A percentile compares a stretch with the other conserved stretches of the same genome.
Conservation (phyloP, 208 protist genomes). For the Crithidia fasciculata region DNA sequence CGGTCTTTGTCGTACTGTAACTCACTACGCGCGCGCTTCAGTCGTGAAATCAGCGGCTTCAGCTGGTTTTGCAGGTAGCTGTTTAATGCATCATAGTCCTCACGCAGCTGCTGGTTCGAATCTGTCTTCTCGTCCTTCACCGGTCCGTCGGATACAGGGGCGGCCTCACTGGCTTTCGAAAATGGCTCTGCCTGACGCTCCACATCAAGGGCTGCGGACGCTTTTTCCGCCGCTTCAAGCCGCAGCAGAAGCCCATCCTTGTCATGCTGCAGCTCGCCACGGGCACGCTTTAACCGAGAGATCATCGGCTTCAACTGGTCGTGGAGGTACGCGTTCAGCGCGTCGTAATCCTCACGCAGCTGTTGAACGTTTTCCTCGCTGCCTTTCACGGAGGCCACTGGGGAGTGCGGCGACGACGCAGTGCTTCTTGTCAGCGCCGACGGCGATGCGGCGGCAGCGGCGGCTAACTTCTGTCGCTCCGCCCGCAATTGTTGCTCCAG, state of each 20-base stretch:
- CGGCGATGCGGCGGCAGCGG: constrained; percentile 1
- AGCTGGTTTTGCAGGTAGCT: constrained; percentile 17
- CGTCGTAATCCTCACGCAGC: constrained; percentile 22
- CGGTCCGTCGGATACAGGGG: neutral
- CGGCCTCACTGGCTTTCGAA: neutral
- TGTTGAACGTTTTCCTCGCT: neutral
- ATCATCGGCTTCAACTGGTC: constrained; percentile 29
- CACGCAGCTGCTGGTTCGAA: constrained; percentile 17
- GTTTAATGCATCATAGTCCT: constrained; percentile 36
- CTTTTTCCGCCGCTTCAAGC: neutral
- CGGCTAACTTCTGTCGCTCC: constrained; percentile 15
- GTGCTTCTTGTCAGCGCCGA: neutral
- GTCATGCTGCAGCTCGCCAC: constrained; percentile 15
- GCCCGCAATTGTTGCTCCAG: constrained; percentile 18
- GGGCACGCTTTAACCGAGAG: constrained; percentile 8
- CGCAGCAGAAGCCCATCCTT: neutral
- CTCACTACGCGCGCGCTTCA: constrained; percentile 27
- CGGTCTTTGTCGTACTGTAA: constrained; percentile 28
- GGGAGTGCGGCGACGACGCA: too few relatives aligned
- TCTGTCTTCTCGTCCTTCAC: constrained; percentile 28
- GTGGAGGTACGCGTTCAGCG: constrained; percentile 20
- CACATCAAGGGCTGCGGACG: neutral
- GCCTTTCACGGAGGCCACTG: neutral
- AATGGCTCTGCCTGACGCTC: neutral
- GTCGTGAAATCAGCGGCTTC: constrained; percentile 13